Evolutionary conservation across 2,329 filamentous ascomycete species (phyloP), one percentile per base, ranked within the genome.

Genomic region (Macrophomina phaseolina): DNA sequence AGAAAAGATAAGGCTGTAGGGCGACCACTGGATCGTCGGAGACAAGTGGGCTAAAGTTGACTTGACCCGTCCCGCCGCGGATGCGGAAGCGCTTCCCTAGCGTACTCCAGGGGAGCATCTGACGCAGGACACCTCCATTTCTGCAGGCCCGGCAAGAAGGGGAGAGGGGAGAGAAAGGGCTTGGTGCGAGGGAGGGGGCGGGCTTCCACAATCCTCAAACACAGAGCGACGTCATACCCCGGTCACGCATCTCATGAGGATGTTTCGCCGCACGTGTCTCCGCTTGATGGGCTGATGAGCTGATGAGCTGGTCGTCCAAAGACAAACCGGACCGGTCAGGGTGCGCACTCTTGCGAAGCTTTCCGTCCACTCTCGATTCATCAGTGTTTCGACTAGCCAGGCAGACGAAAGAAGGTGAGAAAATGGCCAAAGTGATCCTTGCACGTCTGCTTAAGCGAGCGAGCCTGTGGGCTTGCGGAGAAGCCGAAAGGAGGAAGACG

Each of bases 31-130:
- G 51, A 18, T 32, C 36, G 32, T 16, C 23, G 23, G 23, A 23
- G 5, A 32, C n/a, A 23, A 55, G 7, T 36, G 32, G 16, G 51
- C 30, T 52, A 18, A 55, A 34, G 32, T 55, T 55, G 28, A 18
- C 11, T 52, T 52, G n/a, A 36, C 23, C 42, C 2, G 32, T 49
- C 45, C 30, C 30, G 58, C 12, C 58, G 58, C 58, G 58, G 45
- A 62, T 36, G 42, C 58, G 58, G 58, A 5, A 49, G 45, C 58
- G 58, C 58, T 62, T 62, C 42, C n/a, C 36, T 62, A 62, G 58
- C 58, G 58, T 36, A 45, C 9, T 45, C 16, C 42, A n/a, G 42
- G 9, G 23, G 23, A 34, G 28, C 18, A 30, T 53, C 51, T 53
- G 51, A 53, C 51, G 16, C 42, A 45, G 42, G 9, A 12, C 36